Evolutionary conservation across 257 asterid species (phyloP), one percentile per base, ranked within the genome.

Genomic region (Solanum tarijense): DNA sequence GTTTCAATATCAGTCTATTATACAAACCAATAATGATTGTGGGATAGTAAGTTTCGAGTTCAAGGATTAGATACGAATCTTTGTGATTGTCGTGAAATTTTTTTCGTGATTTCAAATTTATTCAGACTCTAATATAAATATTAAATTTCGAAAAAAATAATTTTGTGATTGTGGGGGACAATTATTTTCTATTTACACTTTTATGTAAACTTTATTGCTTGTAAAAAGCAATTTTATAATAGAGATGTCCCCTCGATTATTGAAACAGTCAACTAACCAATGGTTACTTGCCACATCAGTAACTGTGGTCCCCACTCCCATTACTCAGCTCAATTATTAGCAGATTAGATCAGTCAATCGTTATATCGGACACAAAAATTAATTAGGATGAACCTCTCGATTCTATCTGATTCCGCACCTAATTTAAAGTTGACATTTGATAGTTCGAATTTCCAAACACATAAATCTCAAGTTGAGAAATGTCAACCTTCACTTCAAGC

Each of bases 241-340:
- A 88, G 85, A 78, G 31, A 84, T 93, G 89, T 91, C 91, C 87
- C 90, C 91, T 91, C 89, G 94, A 86, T 90, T 87, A 82, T 69
- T 69, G 90, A 88, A 85, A 72, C 89, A 92, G 92, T 91, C 93
- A 89, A 91, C 83, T 20, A 88, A 16, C 89, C 92, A 89, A 76
- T 92, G 27, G 23, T 1, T 1, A 88, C 10, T 13, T 79, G 89
- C 88, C 93, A 88, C 90, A 86, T 89, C 81, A 48, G 31, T 16
- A 82, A 48, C 1, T 29, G n/a, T 29, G 43, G 88, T 68, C 71
- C 88, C 68, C 34, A 38, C 32, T 4, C 68, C 29, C 11, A 2
- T 48, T 29, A 18, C 41, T 48, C 18, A 82, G 10, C 69, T 82
- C 43, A 48, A 48, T 82, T 82, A 82, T 82, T 48, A 29, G 69